These are phyloP conservation scores for Alternaria novae-zelandiae DNA, from an alignment of 2,329 filamentous ascomycete genomes.

Conservation along the genomic window DNA sequence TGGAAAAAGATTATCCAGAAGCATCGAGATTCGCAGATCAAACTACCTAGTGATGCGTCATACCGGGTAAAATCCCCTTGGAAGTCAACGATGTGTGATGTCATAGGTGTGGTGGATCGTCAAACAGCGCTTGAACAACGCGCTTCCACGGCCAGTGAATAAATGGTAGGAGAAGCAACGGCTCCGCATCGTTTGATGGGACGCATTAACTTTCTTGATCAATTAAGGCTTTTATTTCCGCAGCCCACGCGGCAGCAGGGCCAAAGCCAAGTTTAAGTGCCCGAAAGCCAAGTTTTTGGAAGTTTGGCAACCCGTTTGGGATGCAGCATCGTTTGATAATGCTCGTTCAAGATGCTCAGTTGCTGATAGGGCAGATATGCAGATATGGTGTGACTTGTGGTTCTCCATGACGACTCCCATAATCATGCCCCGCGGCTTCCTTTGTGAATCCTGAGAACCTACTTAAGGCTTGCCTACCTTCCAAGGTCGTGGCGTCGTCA, in stretches of 20 bases:
- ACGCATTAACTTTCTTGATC: neutral
- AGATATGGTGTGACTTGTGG: neutral
- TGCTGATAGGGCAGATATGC: neutral
- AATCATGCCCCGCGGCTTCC: neutral
- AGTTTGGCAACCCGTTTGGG: neutral
- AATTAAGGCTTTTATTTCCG: neutral
- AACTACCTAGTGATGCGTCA: neutral
- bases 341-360: neutral
- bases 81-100: neutral
- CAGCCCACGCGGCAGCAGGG: neutral
- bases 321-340: neutral
- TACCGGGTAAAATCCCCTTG: neutral
- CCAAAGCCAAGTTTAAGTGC: constrained; percentile 14
- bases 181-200: neutral
- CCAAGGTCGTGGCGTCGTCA: neutral
- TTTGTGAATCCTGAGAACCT: neutral
- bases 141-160: neutral
- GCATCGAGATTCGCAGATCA: constrained; percentile 1
- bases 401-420: neutral
- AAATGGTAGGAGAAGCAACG: neutral
- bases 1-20: neutral
- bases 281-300: constrained; percentile 18
- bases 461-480: neutral
- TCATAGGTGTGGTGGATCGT: neutral
- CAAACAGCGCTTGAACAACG: neutral